A percentile compares a stretch with the other conserved stretches of the same genome.
These are phyloP conservation scores for Achaetomium macrosporum DNA, from an alignment of 2,329 filamentous ascomycete species.

Conservation along the genomic window DNA sequence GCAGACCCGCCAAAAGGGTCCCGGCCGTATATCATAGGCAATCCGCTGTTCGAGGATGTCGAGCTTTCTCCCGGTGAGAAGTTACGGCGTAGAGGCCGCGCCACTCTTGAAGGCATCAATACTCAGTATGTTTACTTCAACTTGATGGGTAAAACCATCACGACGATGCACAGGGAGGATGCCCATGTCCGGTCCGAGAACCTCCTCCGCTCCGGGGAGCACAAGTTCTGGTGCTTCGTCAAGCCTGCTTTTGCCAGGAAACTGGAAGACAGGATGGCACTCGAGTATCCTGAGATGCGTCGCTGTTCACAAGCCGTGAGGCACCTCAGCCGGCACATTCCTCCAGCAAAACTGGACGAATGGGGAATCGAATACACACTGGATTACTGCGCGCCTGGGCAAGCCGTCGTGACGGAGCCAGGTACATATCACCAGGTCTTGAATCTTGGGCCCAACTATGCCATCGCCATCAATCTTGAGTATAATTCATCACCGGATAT, in stretches of 20 bases:
- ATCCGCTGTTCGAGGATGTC: slow-evolving; percentile 24
- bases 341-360: slow-evolving; percentile 21
- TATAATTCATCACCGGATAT: slow-evolving; percentile 24
- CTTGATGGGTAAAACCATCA: slow-evolving; percentile 24
- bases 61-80: slow-evolving; percentile 25
- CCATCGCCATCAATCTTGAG: slow-evolving; percentile 25
- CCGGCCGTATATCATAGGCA: slow-evolving; percentile 24
- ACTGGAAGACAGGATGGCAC: slow-evolving; percentile 21
- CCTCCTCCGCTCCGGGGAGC: slow-evolving; percentile 23
- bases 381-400: slow-evolving; percentile 25
- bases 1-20: slow-evolving; percentile 21
- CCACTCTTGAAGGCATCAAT: slow-evolving; percentile 24
- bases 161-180: slow-evolving; percentile 26
- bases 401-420: slow-evolving; percentile 25
- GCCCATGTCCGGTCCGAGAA: slow-evolving; percentile 27
- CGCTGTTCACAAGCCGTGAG: slow-evolving; percentile 24
- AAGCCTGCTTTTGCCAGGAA: slow-evolving; percentile 22
- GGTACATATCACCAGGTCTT: slow-evolving; percentile 27
- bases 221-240: slow-evolving; percentile 27
- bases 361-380: slow-evolving; percentile 27
- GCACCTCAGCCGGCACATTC: slow-evolving; percentile 25
- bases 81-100: slow-evolving; percentile 21
- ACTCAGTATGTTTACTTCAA: slow-evolving; percentile 27
- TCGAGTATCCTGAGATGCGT: slow-evolving; percentile 23
- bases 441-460: slow-evolving; percentile 25